Conservation (phyloP, 305 asterid species). For the Fraxinus ornus region DNA sequence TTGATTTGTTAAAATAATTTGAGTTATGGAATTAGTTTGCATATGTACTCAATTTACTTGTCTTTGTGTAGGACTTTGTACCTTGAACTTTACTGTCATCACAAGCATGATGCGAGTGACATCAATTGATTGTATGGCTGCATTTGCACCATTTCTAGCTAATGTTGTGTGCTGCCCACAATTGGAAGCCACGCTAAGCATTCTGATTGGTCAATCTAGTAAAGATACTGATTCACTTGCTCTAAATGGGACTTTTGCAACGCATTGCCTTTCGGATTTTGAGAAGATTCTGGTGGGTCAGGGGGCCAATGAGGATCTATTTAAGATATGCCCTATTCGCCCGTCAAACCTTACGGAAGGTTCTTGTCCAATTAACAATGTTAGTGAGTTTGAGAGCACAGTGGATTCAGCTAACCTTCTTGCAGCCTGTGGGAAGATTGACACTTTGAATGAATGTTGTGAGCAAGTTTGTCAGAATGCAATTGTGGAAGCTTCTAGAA, state of each 20-base stretch:
- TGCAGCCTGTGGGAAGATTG: constrained; percentile 76
- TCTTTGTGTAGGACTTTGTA: constrained; percentile 57
- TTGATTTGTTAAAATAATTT: constrained; percentile 3
- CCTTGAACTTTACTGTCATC: constrained; percentile 63
- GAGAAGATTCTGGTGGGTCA: constrained; percentile 74
- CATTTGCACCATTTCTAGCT: constrained; percentile 85
- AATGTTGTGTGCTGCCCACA: constrained; percentile 97
- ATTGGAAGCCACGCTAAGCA: constrained; percentile 77
- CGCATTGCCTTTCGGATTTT: constrained; percentile 84
- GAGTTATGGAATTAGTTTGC: background rate
- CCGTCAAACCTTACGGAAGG: constrained; percentile 83
- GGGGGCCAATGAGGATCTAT: constrained; percentile 75
- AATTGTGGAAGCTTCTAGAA: constrained; percentile 74
- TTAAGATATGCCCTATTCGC: constrained; percentile 71
- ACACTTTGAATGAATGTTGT: constrained; percentile 87
- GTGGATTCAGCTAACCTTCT: constrained; percentile 76
- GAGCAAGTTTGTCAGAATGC: constrained; percentile 91
- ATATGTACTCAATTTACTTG: constrained; percentile 8
- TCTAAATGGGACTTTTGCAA: constrained; percentile 63
- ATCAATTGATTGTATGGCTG: constrained; percentile 81
- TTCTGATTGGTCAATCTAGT: constrained; percentile 87
- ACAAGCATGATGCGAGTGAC: constrained; percentile 68
- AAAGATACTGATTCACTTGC: constrained; percentile 65
- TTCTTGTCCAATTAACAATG: constrained; percentile 80
- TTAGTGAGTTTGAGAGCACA: constrained; percentile 65